Base-by-base conservation (phyloP, 306 rosid genomes). In the Gillenia trifoliata region DNA sequence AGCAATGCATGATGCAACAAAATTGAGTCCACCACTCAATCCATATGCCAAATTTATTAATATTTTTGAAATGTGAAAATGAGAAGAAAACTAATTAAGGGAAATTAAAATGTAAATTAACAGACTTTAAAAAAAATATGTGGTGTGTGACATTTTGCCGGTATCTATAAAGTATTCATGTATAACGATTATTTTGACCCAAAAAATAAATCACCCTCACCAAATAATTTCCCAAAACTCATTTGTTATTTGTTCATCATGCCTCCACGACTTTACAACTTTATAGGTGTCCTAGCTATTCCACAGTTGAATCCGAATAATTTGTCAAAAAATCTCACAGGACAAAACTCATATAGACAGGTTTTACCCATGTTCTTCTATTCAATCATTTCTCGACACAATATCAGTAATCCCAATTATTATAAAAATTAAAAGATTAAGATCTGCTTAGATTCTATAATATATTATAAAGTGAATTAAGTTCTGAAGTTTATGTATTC, bases 1-100 rank as follows among this genome's bases (percentile, higher is more conserved):
- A 86, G 90, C 78, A 86, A 88, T 81, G 85, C 76, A 80, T 71
- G 74, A 82, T 83, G 76, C 52, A 76, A 54, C 66, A 54, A 56
- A 56, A 73, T 75, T 66, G 56, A 69, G 16, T 68, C 70, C 72
- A 52, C 68, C 52, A 23, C 43, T 66, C 80, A 43, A 71, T 62
- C 45, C 68, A 70, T 54, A 54, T 54, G 50, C 64, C 16, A 17
- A 54, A 34, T 31, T 31, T 31, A 56, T 52, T 52, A 52, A 55
- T 55, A 55, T 8, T 55, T 20, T 5, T 55, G 61, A 9, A 55
- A 55, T 55, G 26, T 10, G 28, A 55, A 55, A 55, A 22, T 22
- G 4, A 49, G n/a, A 49, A 49, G 55, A 17, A 49, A 49, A 49
- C 0, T 1, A 13, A 49, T 17, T 49, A 5, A 4, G 55, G 20